Evolutionary conservation across 331 rosid genomes (phyloP).

Genomic region (Stylosanthes scabra): DNA sequence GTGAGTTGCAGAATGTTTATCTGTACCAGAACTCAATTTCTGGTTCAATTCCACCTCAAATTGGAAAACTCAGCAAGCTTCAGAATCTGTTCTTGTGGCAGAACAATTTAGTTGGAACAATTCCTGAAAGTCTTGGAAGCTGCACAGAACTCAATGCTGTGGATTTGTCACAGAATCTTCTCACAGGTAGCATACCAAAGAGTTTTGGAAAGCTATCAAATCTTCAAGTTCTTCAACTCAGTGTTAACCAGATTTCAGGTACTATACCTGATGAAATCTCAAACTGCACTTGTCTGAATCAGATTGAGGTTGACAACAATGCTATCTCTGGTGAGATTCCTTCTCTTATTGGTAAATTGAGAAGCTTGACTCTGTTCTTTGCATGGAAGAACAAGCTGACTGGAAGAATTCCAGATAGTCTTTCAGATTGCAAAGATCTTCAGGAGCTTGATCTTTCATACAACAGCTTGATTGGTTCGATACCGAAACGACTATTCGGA

Average conservation of each 20-base stretch:
- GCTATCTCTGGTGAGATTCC: constrained; percentile 77
- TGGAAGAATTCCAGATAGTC: constrained; percentile 78
- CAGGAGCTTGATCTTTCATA: constrained; percentile 79
- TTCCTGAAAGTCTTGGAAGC: constrained; percentile 71
- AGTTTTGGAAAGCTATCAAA: constrained; percentile 65
- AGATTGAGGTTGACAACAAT: constrained; percentile 87
- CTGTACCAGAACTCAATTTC: constrained; percentile 77
- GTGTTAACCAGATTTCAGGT: constrained; percentile 78
- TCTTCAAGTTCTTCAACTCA: constrained; percentile 80
- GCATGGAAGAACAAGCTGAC: constrained; percentile 80
- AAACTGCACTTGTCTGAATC: constrained; percentile 61
- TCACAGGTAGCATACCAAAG: constrained; percentile 76
- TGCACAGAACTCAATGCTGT: constrained; percentile 62
- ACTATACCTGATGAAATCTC: constrained; percentile 70
- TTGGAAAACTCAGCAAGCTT: constrained; percentile 71
- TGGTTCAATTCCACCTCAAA: constrained; percentile 65
- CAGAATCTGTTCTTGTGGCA: constrained; percentile 71
- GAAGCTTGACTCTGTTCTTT: constrained; percentile 69
- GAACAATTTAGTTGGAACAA: constrained; percentile 67
- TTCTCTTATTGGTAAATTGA: constrained; percentile 63
- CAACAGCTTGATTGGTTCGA: constrained; percentile 65
- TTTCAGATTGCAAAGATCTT: constrained; percentile 67
- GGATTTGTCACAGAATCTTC: constrained; percentile 77
- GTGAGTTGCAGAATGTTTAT: constrained; percentile 68
- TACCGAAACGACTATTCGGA: constrained; percentile 65